A percentile compares a stretch with the other conserved stretches of the same genome.
Conservation (phyloP, 2,329 filamentous ascomycete species). For the Stemphylium beticola region DNA sequence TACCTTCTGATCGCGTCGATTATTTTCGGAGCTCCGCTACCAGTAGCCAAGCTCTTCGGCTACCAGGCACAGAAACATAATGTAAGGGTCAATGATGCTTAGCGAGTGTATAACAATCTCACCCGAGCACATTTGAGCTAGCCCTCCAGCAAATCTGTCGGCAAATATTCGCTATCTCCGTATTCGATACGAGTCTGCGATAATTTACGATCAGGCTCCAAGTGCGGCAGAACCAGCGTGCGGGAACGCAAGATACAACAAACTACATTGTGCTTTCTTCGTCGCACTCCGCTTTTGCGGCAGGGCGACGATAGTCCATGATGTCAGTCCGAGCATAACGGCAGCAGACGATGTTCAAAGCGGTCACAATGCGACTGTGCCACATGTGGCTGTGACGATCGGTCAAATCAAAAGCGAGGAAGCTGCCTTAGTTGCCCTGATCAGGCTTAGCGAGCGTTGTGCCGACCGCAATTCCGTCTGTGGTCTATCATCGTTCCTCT, state of each 20-base stretch:
- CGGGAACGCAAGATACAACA: background rate
- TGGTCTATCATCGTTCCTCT: background rate
- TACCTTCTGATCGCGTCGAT: too few species aligned
- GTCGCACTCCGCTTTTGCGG: background rate
- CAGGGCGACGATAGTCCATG: background rate
- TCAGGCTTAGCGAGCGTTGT: constrained; percentile 2
- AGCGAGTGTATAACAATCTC: too few species aligned
- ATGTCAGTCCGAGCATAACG: background rate
- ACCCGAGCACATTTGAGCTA: too few species aligned
- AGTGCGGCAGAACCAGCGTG: background rate
- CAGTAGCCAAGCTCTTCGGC: too few species aligned
- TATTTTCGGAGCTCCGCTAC: too few species aligned
- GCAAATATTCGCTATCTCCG: background rate
- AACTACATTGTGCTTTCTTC: background rate
- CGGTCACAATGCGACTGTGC: constrained; percentile 6
- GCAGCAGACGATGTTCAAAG: background rate
- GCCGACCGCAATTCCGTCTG: constrained; percentile 5
- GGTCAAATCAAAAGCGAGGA: constrained; percentile 4
- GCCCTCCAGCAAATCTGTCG: too few species aligned
- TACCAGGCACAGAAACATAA: too few species aligned
- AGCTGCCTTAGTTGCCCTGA: background rate
- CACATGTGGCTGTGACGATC: constrained; percentile 1
- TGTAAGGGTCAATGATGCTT: too few species aligned
- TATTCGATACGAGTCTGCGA: too few species aligned
- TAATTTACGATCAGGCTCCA: too few species aligned